These are phyloP conservation scores for Eucalyptus erythrocorys DNA, from an alignment of 345 rosid genomes.

Conservation along the genomic window DNA sequence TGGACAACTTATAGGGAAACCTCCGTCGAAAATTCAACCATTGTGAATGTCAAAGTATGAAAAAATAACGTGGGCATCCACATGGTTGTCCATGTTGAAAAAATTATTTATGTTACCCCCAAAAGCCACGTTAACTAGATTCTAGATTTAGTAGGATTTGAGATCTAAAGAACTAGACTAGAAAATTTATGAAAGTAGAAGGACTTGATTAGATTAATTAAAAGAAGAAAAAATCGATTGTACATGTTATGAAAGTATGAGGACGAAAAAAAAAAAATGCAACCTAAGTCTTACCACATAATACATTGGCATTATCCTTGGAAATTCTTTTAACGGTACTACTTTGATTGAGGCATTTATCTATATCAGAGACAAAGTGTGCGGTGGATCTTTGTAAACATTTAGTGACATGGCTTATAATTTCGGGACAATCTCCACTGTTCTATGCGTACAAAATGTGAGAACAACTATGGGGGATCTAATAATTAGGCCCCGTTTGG, in stretches of 20 bases:
- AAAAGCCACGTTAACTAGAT: neutral
- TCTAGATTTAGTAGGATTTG: neutral
- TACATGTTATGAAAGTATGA: neutral
- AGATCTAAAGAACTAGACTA: neutral
- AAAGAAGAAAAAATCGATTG: no score
- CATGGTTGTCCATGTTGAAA: neutral
- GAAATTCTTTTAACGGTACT: neutral
- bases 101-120: neutral
- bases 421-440: fast-evolving
- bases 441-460: neutral
- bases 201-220: no score
- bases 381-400: neutral
- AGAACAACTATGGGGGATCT: neutral
- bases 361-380: neutral
- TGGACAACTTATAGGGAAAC: neutral
- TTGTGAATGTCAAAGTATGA: no score
- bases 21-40: neutral
- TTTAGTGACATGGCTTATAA: neutral
- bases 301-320: neutral
- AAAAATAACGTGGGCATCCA: neutral
- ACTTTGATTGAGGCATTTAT: neutral
- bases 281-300: neutral
- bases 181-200: neutral
- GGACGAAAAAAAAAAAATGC: neutral
- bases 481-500: no score